Percentiles rank a stretch among this genome's conserved stretches.
These are phyloP conservation scores for Colletotrichum tamarilloi DNA, from an alignment of 2,329 filamentous ascomycete genomes.

Conservation along the genomic window DNA sequence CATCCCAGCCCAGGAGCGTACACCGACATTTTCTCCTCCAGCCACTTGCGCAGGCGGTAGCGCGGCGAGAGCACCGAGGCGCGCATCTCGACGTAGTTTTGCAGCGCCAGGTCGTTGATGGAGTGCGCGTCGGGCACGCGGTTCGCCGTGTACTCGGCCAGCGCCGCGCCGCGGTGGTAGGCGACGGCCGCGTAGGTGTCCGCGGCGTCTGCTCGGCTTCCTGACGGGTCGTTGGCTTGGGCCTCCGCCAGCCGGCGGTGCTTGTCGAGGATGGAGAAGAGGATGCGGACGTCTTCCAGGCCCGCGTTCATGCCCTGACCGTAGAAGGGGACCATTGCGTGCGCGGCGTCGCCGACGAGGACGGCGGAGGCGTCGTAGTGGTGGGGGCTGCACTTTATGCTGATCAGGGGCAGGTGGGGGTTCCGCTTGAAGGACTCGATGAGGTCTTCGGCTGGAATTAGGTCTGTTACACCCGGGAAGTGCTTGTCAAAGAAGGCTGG, in stretches of 20 bases:
- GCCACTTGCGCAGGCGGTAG: slow-evolving; percentile 83
- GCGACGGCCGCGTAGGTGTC: slow-evolving; percentile 63
- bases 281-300: slow-evolving; percentile 89
- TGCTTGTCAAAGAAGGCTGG: slow-evolving; percentile 81
- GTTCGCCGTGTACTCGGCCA: slow-evolving; percentile 79
- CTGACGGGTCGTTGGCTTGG: slow-evolving; percentile 49
- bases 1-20: slow-evolving; percentile 84
- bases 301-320: slow-evolving; percentile 98
- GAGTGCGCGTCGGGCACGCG: slow-evolving; percentile 84
- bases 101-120: slow-evolving; percentile 90
- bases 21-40: slow-evolving; percentile 86
- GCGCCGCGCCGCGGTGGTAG: slow-evolving; percentile 74
- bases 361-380: slow-evolving; percentile 82
- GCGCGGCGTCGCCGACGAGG: slow-evolving; percentile 92
- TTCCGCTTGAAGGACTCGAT: slow-evolving; percentile 81
- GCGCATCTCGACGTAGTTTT: slow-evolving; percentile 96
- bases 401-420: slow-evolving; percentile 92
- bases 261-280: slow-evolving; percentile 85
- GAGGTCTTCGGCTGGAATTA: slow-evolving; percentile 76
- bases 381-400: slow-evolving; percentile 91
- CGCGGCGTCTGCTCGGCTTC: slow-evolving; percentile 37
- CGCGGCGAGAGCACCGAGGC: slow-evolving; percentile 80
- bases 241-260: slow-evolving; percentile 61
- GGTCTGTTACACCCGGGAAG: slow-evolving; percentile 85
- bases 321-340: slow-evolving; percentile 99